These are phyloP conservation scores for Plasmopara halstedii DNA, from an alignment of 352 stramenopile genomes.

Conservation along the genomic window DNA sequence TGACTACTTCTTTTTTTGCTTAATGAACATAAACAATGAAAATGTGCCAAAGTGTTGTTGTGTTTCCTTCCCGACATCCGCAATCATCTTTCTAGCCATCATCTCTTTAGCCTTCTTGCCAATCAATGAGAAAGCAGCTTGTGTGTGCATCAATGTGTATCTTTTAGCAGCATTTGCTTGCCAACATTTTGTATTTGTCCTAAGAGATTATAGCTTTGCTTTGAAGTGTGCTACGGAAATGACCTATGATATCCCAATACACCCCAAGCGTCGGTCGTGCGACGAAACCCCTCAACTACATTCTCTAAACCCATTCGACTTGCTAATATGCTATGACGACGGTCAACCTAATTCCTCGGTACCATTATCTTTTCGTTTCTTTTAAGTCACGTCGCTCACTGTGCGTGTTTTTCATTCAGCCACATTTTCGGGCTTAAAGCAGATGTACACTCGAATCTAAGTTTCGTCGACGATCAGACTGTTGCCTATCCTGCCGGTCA, in stretches of 20 bases:
- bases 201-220: no score
- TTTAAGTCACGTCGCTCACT: slow-evolving; percentile 1
- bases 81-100: no score
- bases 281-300: background rate
- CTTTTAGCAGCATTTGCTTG: no score
- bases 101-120: no score
- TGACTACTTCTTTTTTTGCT: slow-evolving; percentile 18
- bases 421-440: slow-evolving; percentile 90
- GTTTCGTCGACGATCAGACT: slow-evolving; percentile 81
- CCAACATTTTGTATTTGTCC: no score
- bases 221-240: no score
- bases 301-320: background rate
- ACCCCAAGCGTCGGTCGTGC: background rate
- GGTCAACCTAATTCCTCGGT: slow-evolving; percentile 36
- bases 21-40: slow-evolving; percentile 20
- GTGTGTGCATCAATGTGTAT: no score
- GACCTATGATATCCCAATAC: background rate
- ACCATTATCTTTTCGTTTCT: background rate
- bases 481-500: slow-evolving; percentile 84
- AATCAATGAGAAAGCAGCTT: no score
- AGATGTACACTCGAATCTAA: slow-evolving; percentile 72
- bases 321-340: slow-evolving; percentile 19
- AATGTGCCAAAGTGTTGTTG: background rate
- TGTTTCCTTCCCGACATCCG: background rate
- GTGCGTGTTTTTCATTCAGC: slow-evolving; percentile 11